phyloP scores from a whole-genome alignment of 73 alveolate species.

The Paramecium octaurelia region DNA sequence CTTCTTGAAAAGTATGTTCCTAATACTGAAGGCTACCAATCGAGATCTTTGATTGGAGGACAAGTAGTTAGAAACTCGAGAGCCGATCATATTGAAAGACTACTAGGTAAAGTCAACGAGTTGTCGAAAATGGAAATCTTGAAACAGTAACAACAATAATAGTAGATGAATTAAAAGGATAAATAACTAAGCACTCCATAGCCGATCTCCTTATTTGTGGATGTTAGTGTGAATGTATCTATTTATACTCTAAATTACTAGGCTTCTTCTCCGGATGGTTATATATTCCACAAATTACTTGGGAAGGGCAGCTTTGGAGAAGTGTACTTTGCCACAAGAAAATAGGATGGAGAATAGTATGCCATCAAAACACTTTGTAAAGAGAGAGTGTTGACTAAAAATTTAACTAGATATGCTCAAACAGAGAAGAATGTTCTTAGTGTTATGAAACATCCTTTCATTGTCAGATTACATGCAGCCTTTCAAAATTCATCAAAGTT shows the following conservation, averaged over 20 bases:
- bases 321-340: constrained; percentile 48
- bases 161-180: not conserved
- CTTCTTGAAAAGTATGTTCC: not conserved
- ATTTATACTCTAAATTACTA: not conserved
- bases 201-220: not conserved
- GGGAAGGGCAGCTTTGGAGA: constrained; percentile 67
- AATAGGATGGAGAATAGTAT: constrained; percentile 40
- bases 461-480: constrained; percentile 81
- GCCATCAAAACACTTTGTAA: constrained; percentile 69
- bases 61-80: constrained; percentile 34
- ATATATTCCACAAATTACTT: constrained; percentile 44
- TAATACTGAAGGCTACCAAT: not conserved
- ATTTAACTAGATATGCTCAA: constrained; percentile 71
- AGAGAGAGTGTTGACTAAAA: constrained; percentile 69
- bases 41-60: constrained; percentile 53
- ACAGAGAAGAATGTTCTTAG: constrained; percentile 83
- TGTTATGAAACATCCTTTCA: constrained; percentile 78
- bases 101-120: constrained; percentile 4
- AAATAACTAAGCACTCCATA: not conserved
- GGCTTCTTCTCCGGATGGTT: constrained; percentile 20
- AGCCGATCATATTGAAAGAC: constrained; percentile 55
- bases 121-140: not conserved
- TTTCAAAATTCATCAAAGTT: constrained; percentile 74
- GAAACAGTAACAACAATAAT: not conserved
- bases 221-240: not conserved